Evolutionary conservation across 1,284 basidiomycete species (phyloP).

Genomic region (Cutaneotrichosporon sp.): DNA sequence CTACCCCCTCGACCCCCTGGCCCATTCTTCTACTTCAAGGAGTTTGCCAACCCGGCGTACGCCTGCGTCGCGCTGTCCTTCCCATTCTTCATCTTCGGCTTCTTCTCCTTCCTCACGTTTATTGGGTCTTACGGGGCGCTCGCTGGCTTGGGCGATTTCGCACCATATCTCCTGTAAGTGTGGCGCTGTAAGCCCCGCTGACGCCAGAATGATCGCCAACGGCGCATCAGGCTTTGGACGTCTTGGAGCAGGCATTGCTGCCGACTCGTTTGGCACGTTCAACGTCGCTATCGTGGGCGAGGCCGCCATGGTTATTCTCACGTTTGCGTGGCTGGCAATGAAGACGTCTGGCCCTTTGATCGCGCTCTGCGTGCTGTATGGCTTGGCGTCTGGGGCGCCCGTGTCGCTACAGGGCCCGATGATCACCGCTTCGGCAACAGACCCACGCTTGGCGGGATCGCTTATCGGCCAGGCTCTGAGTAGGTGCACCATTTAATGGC

Average conservation of each 20-base stretch:
- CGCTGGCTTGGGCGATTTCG: slow-evolving; percentile 26
- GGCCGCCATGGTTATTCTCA: slow-evolving; percentile 24
- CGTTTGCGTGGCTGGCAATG: slow-evolving; percentile 32
- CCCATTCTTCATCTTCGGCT: slow-evolving; percentile 30
- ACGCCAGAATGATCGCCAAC: slow-evolving; percentile 28
- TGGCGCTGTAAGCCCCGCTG: neutral
- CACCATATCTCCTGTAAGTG: slow-evolving; percentile 30
- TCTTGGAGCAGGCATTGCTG: slow-evolving; percentile 23
- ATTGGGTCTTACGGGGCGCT: slow-evolving; percentile 36
- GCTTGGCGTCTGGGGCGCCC: slow-evolving; percentile 30
- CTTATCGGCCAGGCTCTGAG: slow-evolving; percentile 38
- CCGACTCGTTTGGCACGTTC: slow-evolving; percentile 31
- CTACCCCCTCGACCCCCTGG: slow-evolving; percentile 33
- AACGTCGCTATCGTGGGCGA: slow-evolving; percentile 30
- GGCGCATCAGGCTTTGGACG: slow-evolving; percentile 32
- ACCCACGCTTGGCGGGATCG: slow-evolving; percentile 36
- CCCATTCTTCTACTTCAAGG: slow-evolving; percentile 29
- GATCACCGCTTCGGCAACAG: slow-evolving; percentile 23
- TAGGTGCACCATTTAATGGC: slow-evolving; percentile 16
- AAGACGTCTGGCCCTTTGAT: slow-evolving; percentile 23
- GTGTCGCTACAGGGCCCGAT: slow-evolving; percentile 37
- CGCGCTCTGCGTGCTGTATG: slow-evolving; percentile 32
- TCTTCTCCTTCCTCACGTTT: slow-evolving; percentile 34
- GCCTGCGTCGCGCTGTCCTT: slow-evolving; percentile 21
- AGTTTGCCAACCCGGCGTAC: slow-evolving; percentile 33